Evolutionary conservation across 805 yeast genomes (phyloP).

Genomic region (Scheffersomyces lignosus): DNA sequence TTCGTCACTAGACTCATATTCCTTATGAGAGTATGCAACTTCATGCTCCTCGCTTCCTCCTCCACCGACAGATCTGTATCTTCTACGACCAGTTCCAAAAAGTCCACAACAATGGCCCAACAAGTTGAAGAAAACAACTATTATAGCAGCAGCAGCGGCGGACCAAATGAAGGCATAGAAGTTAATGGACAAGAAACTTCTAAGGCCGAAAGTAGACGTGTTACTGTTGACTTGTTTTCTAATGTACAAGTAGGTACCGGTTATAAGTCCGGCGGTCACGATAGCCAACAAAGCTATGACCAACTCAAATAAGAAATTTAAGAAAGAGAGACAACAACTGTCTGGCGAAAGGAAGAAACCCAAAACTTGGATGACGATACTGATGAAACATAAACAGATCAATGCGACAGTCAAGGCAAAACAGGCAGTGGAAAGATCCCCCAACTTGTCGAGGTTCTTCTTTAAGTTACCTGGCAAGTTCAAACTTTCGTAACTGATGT

Average conservation of each 20-base stretch:
- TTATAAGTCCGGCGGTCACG: constrained; percentile 55
- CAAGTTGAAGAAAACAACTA: constrained; percentile 28
- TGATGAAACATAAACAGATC: constrained; percentile 42
- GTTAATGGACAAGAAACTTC: constrained; percentile 47
- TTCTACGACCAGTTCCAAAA: constrained; percentile 31
- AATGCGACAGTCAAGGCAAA: no score
- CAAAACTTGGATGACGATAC: constrained; percentile 46
- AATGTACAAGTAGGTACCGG: constrained; percentile 58
- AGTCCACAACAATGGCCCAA: constrained; percentile 45
- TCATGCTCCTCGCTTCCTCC: constrained; percentile 2
- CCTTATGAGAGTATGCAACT: constrained; percentile 25
- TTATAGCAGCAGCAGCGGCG: constrained; percentile 44
- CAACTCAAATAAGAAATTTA: constrained; percentile 39
- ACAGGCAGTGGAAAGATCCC: constrained; percentile 26
- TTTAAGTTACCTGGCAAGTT: constrained; percentile 56
- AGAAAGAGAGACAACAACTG: constrained; percentile 48
- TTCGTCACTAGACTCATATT: constrained; percentile 2
- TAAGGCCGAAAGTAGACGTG: constrained; percentile 51
- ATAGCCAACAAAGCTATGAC: constrained; percentile 46
- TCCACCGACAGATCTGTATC: constrained; percentile 21
- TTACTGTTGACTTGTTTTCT: constrained; percentile 52
- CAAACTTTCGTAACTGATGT: constrained; percentile 31
- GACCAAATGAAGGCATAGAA: constrained; percentile 69
- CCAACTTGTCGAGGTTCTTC: constrained; percentile 44
- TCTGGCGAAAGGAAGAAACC: constrained; percentile 43